These are phyloP conservation scores for Claviceps lovelessii DNA, from an alignment of 2,329 filamentous ascomycete species.

Conservation along the genomic window DNA sequence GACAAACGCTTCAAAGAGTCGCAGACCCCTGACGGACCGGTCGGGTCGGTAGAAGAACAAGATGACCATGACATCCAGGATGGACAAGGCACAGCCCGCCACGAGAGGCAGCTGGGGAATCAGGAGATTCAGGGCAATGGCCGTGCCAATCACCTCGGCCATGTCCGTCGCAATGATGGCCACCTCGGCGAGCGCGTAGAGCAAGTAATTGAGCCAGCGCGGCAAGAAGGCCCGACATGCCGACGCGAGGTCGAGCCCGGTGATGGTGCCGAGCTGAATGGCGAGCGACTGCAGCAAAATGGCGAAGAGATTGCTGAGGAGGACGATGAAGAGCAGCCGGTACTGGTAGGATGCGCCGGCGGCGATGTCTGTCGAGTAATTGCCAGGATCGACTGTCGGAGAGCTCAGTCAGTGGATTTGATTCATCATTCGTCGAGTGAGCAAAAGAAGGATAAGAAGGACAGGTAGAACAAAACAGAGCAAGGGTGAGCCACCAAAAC, in stretches of 20 bases:
- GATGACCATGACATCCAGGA: slow-evolving; percentile 53
- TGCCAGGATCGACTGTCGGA: slow-evolving; percentile 40
- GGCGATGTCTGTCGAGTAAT: slow-evolving; percentile 57
- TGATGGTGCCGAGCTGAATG: slow-evolving; percentile 56
- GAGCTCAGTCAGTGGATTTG: neutral
- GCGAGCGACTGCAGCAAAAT: slow-evolving; percentile 55
- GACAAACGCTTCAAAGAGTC: slow-evolving; percentile 52
- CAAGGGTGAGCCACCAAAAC: slow-evolving; percentile 8
- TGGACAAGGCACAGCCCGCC: slow-evolving; percentile 53
- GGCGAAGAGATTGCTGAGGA: slow-evolving; percentile 56
- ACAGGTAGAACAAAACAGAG: neutral
- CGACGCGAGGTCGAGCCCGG: slow-evolving; percentile 51
- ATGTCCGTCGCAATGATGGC: slow-evolving; percentile 61
- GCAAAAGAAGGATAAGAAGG: too few species aligned
- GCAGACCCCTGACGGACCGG: slow-evolving; percentile 42
- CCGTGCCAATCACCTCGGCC: slow-evolving; percentile 57
- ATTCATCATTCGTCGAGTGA: neutral
- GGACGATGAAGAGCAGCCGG: slow-evolving; percentile 51
- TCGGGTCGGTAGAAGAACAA: slow-evolving; percentile 51
- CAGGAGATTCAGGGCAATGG: slow-evolving; percentile 54
- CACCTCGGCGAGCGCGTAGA: slow-evolving; percentile 50
- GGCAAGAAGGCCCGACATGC: slow-evolving; percentile 52
- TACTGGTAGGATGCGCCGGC: slow-evolving; percentile 53
- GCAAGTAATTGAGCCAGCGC: slow-evolving; percentile 45
- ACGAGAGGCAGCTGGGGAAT: slow-evolving; percentile 50